phyloP scores from a whole-genome alignment of 2,329 filamentous ascomycete genomes.

The Aspergillus alliaceus region DNA sequence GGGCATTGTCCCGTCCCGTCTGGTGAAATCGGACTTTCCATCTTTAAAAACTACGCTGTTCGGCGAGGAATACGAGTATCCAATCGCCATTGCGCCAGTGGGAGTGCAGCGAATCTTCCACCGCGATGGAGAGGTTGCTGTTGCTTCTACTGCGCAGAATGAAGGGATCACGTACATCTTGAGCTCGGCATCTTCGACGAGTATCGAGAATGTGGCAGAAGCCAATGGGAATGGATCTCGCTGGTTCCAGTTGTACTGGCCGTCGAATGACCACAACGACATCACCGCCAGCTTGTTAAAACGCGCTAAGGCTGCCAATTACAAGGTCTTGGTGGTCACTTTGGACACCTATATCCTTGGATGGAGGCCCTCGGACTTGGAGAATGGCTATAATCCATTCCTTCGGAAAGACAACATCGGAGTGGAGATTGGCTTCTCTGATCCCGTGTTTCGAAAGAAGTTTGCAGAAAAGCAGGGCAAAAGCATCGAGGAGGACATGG shows the following conservation, averaged over 20 bases:
- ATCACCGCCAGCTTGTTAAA: slow-evolving; percentile 63
- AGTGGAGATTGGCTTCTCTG: slow-evolving; percentile 61
- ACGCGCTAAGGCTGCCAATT: slow-evolving; percentile 62
- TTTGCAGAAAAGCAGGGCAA: slow-evolving; percentile 49
- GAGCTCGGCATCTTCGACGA: slow-evolving; percentile 62
- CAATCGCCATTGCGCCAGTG: slow-evolving; percentile 65
- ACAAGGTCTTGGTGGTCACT: slow-evolving; percentile 67
- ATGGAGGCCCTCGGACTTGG: slow-evolving; percentile 68
- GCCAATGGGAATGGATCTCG: slow-evolving; percentile 56
- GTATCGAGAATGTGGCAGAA: slow-evolving; percentile 65
- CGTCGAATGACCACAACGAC: slow-evolving; percentile 55
- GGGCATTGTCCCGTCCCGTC: slow-evolving; percentile 25
- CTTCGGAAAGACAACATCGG: slow-evolving; percentile 44
- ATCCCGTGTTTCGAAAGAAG: slow-evolving; percentile 62
- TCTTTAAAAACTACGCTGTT: slow-evolving; percentile 54
- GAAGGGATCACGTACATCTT: slow-evolving; percentile 65
- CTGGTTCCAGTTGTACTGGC: slow-evolving; percentile 78
- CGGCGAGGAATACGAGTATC: slow-evolving; percentile 47
- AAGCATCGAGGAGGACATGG: slow-evolving; percentile 46
- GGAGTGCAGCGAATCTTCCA: slow-evolving; percentile 70
- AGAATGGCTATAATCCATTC: slow-evolving; percentile 52
- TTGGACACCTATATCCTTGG: slow-evolving; percentile 68
- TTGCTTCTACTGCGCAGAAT: slow-evolving; percentile 59
- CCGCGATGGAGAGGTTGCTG: slow-evolving; percentile 61
- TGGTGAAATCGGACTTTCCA: slow-evolving; percentile 39